Conservation (phyloP, 495 filamentous ascomycete genomes). For the Hypoxylon rickii region DNA sequence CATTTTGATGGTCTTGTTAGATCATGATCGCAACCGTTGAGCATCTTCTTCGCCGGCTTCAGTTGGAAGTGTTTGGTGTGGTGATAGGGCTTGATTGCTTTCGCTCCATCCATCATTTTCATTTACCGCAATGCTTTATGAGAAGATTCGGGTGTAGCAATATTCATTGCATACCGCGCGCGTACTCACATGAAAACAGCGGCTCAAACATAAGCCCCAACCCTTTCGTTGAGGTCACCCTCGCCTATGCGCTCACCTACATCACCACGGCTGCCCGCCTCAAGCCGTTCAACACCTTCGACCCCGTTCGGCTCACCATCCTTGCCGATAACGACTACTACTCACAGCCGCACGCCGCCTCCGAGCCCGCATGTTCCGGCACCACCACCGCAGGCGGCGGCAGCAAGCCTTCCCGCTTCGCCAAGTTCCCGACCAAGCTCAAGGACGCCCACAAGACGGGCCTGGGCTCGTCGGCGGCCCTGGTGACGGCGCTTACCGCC, state of each 20-base stretch:
- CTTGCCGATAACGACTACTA: conserved; percentile 97
- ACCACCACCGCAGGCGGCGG: background rate
- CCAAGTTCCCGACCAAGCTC: conserved; percentile 76
- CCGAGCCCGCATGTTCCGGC: background rate
- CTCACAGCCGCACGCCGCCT: conserved; percentile 62
- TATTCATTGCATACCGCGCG: background rate
- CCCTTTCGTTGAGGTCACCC: conserved; percentile 86
- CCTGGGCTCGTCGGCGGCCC: conserved; percentile 90
- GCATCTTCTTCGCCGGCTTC: background rate
- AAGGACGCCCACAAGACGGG: conserved; percentile 90
- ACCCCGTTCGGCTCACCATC: conserved; percentile 77
- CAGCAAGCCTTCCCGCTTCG: conserved; percentile 58
- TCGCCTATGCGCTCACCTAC: conserved; percentile 88
- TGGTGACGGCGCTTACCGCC: conserved; percentile 89
- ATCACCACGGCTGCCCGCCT: conserved; percentile 60
- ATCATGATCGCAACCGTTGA: background rate
- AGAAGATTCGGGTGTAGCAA: background rate
- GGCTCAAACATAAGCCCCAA: conserved; percentile 57
- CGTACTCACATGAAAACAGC: conserved; percentile 23
- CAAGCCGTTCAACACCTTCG: conserved; percentile 59
- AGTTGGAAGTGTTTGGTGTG: background rate
- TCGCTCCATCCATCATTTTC: background rate
- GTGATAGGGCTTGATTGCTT: background rate
- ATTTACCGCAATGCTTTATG: conserved; percentile 16
- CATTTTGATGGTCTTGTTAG: background rate